Conservation (phyloP, 2,329 filamentous ascomycete species). For the Cytospora piceicola region DNA sequence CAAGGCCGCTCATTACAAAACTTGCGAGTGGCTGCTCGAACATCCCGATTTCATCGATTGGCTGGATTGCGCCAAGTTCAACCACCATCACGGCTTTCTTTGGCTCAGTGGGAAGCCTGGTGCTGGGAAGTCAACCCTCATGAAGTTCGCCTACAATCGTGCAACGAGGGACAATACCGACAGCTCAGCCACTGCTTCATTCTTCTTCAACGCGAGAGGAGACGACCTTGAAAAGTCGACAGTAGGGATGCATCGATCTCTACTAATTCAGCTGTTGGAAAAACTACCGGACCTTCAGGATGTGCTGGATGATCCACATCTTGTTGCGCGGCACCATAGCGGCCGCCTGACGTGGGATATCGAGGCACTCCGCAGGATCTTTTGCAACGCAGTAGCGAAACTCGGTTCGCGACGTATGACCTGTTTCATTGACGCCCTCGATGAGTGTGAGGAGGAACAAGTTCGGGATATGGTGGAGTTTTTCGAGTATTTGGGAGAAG, state of each 20-base stretch:
- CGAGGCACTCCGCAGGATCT: slow-evolving; percentile 23
- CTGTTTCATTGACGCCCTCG: slow-evolving; percentile 34
- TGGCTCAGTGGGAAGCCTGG: slow-evolving; percentile 49
- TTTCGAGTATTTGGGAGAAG: slow-evolving; percentile 45
- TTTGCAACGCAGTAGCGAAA: slow-evolving; percentile 29
- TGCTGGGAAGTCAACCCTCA: slow-evolving; percentile 39
- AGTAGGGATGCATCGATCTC: slow-evolving; percentile 51
- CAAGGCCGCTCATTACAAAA: slow-evolving; percentile 40
- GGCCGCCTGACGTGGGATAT: slow-evolving; percentile 19
- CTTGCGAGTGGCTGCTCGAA: slow-evolving; percentile 48
- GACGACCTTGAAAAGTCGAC: slow-evolving; percentile 47
- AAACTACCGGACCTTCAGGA: slow-evolving; percentile 39
- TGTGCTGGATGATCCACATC: slow-evolving; percentile 33
- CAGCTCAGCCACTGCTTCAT: slow-evolving; percentile 37
- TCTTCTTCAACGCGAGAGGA: slow-evolving; percentile 56
- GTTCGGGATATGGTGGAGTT: slow-evolving; percentile 48
- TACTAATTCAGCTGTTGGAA: slow-evolving; percentile 50
- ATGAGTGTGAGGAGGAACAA: slow-evolving; percentile 42
- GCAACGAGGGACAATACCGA: not conserved
- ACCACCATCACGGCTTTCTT: slow-evolving; percentile 43
- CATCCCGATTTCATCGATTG: slow-evolving; percentile 43
- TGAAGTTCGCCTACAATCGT: slow-evolving; percentile 41
- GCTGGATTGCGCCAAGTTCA: slow-evolving; percentile 37
- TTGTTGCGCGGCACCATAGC: not conserved
- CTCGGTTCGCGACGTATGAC: slow-evolving; percentile 31